These are phyloP conservation scores for Malassezia globosa DNA, from an alignment of 1,284 basidiomycete genomes.

Conservation along the genomic window DNA sequence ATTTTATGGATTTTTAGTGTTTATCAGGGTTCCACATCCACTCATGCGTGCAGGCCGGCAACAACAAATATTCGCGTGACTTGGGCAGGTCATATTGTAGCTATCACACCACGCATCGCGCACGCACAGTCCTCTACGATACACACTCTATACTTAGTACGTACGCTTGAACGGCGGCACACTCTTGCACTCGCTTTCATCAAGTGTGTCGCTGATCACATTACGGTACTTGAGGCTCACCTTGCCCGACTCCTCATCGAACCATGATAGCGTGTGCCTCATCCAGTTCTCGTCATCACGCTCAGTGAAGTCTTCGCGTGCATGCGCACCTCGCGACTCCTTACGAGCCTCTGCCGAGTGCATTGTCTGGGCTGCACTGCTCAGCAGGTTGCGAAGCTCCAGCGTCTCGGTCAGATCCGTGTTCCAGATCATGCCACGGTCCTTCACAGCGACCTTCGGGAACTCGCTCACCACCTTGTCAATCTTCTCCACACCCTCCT, in stretches of 20 bases:
- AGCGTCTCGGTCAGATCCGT: slow-evolving; percentile 85
- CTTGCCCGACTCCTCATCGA: slow-evolving; percentile 48
- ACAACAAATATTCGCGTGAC: no score
- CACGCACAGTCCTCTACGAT: no score
- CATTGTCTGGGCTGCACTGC: slow-evolving; percentile 91
- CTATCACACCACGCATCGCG: no score
- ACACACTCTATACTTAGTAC: no score
- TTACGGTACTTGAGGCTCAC: slow-evolving; percentile 80
- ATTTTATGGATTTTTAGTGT: no score
- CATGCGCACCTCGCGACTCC: slow-evolving; percentile 94
- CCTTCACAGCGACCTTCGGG: slow-evolving; percentile 85
- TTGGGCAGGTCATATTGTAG: no score
- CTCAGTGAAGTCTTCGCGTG: slow-evolving; percentile 81
- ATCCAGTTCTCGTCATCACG: slow-evolving; percentile 60
- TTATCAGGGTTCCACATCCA: no score
- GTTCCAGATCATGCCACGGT: slow-evolving; percentile 92
- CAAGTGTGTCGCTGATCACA: slow-evolving; percentile 75
- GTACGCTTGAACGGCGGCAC: slow-evolving; percentile 42
- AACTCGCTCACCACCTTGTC: slow-evolving; percentile 74
- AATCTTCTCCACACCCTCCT: slow-evolving; percentile 83
- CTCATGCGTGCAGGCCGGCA: no score
- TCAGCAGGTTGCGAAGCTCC: slow-evolving; percentile 88
- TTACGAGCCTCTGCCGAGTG: slow-evolving; percentile 86
- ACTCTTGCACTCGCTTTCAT: slow-evolving; percentile 82
- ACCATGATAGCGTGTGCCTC: slow-evolving; percentile 39